Base-by-base conservation (phyloP, 2,329 filamentous ascomycete species). In the Aaosphaeria pasadenensis region DNA sequence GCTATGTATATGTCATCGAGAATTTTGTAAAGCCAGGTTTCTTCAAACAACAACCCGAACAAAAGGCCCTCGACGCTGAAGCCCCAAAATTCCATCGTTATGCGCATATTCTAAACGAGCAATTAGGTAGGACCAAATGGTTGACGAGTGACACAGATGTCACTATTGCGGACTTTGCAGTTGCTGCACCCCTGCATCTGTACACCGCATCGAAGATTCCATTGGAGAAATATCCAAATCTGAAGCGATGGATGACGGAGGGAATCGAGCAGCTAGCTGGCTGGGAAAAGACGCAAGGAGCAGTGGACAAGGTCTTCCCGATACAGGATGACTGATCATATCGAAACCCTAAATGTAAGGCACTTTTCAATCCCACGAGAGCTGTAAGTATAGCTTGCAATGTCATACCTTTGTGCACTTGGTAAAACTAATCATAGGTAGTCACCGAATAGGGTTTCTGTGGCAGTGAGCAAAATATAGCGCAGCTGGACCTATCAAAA, bases 81-180 rank as follows among this genome's bases (percentile, higher is more conserved):
- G 13, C 41, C 11, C 59, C 66, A 1, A 64, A 65, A 17, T 73
- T 62, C 52, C 54, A 72, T 47, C 66, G 65, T 31, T 57, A 66
- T 30, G 69, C 70, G n/a, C 52, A 47, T n/a, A 65, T 71, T 39
- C 62, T 74, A 11, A 63, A 74, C 42, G 59, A 55, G 9, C 67
- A 67, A 35, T 61, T 75, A 6, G 53, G 52, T 30, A 67, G 71
- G 52, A 67, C 59, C 9, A 72, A 72, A 50, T 72, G 62, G 60
- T 56, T 74, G 5, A 58, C 59, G 5, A 71, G 71, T 7, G 56
- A 41, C 17, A 28, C 67, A 39, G 52, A 71, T 11, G 52, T 68
- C 4, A 74, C 69, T 24, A 72, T 75, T 50, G 71, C 71, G 24
- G 72, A 74, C 53, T 66, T 75, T 48, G 67, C 71, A 5, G 57